Conservation (phyloP, 108 stramenopile species). For the Cyclotella baltica region DNA sequence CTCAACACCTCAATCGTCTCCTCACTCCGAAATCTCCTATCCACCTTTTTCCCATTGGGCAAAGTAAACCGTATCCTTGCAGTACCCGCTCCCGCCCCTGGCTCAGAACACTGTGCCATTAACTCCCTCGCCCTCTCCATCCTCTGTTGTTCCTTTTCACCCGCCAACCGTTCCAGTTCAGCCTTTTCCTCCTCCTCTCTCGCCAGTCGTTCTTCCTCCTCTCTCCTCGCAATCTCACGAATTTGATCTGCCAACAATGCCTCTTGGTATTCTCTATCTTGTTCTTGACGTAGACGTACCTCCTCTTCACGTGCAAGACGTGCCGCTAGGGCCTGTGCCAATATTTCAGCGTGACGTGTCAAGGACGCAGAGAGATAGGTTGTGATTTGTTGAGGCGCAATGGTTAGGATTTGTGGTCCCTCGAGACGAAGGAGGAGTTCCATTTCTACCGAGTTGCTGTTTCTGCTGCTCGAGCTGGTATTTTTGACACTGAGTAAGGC, state of each 20-base stretch:
- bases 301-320: slow-evolving; percentile 80
- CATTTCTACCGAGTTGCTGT: slow-evolving; percentile 38
- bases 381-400: slow-evolving; percentile 53
- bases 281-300: slow-evolving; percentile 69
- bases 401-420: slow-evolving; percentile 56
- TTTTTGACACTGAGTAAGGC: slow-evolving; percentile 66
- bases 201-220: slow-evolving; percentile 49
- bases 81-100: slow-evolving; percentile 42
- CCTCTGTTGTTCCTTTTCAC: slow-evolving; percentile 50
- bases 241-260: slow-evolving; percentile 75
- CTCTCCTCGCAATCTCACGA: slow-evolving; percentile 44
- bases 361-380: slow-evolving; percentile 56
- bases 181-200: slow-evolving; percentile 57
- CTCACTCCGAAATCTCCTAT: slow-evolving; percentile 69
- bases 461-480: slow-evolving; percentile 36
- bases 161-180: slow-evolving; percentile 32
- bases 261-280: slow-evolving; percentile 86
- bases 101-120: slow-evolving; percentile 39
- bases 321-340: slow-evolving; percentile 59
- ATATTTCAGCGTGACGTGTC: slow-evolving; percentile 54
- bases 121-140: slow-evolving; percentile 55
- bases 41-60: slow-evolving; percentile 80
- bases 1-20: slow-evolving; percentile 70
- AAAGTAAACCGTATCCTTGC: slow-evolving; percentile 75
- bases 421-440: slow-evolving; percentile 71